Evolutionary conservation across 176 grass and related monocot genomes (phyloP).

Genomic region (Ensete glaucum): DNA sequence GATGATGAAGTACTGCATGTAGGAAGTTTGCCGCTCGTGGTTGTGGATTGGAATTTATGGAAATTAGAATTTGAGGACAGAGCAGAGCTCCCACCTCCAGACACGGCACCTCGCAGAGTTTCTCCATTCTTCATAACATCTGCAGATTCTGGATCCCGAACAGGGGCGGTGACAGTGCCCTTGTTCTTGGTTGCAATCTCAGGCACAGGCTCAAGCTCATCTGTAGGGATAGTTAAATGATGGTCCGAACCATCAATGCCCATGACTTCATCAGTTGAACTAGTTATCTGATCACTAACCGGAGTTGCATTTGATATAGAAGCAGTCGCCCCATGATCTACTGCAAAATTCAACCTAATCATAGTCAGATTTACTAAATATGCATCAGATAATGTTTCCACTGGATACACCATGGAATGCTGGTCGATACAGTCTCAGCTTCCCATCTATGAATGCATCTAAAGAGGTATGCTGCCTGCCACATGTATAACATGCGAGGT

Average conservation of each 20-base stretch:
- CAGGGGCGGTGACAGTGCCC: neutral
- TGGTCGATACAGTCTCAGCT: neutral
- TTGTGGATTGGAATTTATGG: neutral
- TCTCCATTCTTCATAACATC: neutral
- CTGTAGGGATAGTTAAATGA: neutral
- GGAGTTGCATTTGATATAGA: neutral
- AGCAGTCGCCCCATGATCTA: neutral
- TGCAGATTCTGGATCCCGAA: neutral
- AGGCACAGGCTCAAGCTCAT: neutral
- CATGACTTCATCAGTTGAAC: neutral
- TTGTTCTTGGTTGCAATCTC: neutral
- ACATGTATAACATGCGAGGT: neutral
- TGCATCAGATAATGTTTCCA: neutral
- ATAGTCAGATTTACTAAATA: neutral
- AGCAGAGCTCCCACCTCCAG: neutral
- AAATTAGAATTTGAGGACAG: neutral
- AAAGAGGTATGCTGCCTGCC: neutral
- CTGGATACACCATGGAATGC: neutral
- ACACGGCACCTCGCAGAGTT: neutral
- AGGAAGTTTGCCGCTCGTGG: neutral
- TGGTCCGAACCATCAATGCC: neutral
- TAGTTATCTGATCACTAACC: neutral
- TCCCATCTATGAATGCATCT: neutral
- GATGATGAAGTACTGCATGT: neutral
- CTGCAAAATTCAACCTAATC: slow-evolving; percentile 2